Evolutionary conservation across 148 eudicot species (phyloP).

Genomic region (Salicornia ramosissima): DNA sequence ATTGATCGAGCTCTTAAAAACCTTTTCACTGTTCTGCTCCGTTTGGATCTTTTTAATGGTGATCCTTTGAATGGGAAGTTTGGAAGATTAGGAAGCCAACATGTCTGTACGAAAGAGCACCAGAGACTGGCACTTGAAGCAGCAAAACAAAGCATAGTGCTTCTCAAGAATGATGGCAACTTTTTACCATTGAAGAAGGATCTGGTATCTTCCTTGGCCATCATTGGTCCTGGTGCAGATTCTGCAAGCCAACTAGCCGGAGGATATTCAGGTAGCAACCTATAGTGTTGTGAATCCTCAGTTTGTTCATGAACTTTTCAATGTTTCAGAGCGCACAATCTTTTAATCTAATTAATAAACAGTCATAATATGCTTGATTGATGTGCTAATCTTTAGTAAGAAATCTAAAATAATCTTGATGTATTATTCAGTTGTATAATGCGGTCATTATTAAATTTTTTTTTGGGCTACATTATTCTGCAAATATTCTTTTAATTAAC

Average conservation of each 20-base stretch:
- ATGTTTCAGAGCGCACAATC: neutral
- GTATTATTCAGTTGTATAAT: neutral
- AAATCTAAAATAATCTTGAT: too few relatives aligned
- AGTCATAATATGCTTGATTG: neutral
- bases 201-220: constrained; percentile 53
- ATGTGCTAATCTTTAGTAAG: too few relatives aligned
- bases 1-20: constrained; percentile 74
- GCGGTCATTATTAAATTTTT: neutral
- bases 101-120: constrained; percentile 73
- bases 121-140: constrained; percentile 78
- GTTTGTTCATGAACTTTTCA: neutral
- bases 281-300: constrained; percentile 15
- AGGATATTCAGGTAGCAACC: constrained; percentile 55
- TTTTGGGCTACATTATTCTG: neutral
- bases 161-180: constrained; percentile 69
- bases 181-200: constrained; percentile 61
- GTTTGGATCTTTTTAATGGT: constrained; percentile 82
- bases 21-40: constrained; percentile 66
- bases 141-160: constrained; percentile 85
- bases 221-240: constrained; percentile 85
- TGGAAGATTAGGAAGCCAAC: constrained; percentile 53
- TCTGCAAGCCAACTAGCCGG: constrained; percentile 55
- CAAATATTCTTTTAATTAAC: neutral
- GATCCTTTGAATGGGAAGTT: constrained; percentile 48
- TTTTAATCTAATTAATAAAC: neutral